Conservation (phyloP, 768 basidiomycete species). For the Lepiota venenata region DNA sequence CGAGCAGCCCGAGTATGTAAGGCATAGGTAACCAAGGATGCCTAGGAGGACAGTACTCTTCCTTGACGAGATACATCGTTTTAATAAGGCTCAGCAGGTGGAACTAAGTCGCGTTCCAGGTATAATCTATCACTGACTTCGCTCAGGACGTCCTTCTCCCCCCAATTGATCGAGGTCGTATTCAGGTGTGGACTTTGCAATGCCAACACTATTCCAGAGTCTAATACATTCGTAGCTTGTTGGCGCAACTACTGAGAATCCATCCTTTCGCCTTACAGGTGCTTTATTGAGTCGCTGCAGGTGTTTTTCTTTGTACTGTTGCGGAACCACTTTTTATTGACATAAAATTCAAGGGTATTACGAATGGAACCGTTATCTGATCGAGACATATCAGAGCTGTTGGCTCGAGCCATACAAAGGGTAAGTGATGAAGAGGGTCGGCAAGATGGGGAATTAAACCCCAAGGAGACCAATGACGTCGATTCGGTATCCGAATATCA, state of each 20-base stretch:
- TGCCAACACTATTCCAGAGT: not conserved
- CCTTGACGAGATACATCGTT: slow-evolving; percentile 83
- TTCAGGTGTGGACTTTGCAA: slow-evolving; percentile 43
- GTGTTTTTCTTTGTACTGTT: slow-evolving; percentile 34
- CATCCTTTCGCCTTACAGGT: slow-evolving; percentile 76
- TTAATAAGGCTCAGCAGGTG: slow-evolving; percentile 70
- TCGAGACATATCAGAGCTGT: slow-evolving; percentile 46
- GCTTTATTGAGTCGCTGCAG: slow-evolving; percentile 75
- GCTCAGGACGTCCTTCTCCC: slow-evolving; percentile 76
- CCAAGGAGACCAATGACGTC: slow-evolving; percentile 9
- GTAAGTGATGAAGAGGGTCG: not conserved
- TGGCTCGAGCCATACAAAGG: slow-evolving; percentile 22
- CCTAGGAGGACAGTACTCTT: slow-evolving; percentile 73
- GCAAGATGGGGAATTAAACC: not conserved
- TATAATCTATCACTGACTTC: slow-evolving; percentile 3
- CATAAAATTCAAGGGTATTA: slow-evolving; percentile 53
- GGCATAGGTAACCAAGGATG: slow-evolving; percentile 6
- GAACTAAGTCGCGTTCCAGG: not conserved
- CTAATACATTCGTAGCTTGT: slow-evolving; percentile 42
- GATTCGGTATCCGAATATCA: slow-evolving; percentile 14
- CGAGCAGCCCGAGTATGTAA: slow-evolving; percentile 8
- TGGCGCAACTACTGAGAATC: slow-evolving; percentile 89
- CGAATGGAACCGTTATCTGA: slow-evolving; percentile 66
- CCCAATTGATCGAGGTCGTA: slow-evolving; percentile 72
- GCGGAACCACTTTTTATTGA: slow-evolving; percentile 16